phyloP scores from a whole-genome alignment of 106 monocot genomes.

The Ottelia alismoides region DNA sequence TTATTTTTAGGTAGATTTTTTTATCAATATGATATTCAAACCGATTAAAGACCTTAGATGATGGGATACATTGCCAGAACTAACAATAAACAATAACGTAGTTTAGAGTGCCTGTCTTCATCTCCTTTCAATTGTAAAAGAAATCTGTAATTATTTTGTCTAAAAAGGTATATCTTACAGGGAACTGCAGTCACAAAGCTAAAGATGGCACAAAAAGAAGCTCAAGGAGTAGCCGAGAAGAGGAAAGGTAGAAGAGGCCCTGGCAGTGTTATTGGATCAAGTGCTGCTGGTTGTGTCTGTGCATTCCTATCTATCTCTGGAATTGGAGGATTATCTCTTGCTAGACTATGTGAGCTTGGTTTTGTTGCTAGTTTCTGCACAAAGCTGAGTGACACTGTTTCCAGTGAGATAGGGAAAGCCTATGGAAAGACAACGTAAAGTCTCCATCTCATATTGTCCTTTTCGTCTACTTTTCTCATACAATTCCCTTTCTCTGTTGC shows the following conservation, averaged over 20 bases:
- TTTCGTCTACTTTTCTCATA: no score
- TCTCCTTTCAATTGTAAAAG: no score
- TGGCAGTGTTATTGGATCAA: conserved; percentile 91
- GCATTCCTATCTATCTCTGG: conserved; percentile 68
- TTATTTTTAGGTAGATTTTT: no score
- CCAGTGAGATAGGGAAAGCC: conserved; percentile 97
- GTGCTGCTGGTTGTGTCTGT: conserved; percentile 78
- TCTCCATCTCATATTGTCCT: no score
- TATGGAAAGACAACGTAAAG: conserved; percentile 88
- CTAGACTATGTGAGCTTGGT: conserved; percentile 59
- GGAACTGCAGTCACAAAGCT: conserved; percentile 84
- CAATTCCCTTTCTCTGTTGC: no score
- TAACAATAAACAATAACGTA: no score
- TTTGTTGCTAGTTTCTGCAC: conserved; percentile 96
- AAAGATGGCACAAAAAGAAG: conserved; percentile 84
- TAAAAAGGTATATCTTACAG: no score
- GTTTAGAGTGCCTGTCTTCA: no score
- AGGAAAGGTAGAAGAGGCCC: conserved; percentile 87
- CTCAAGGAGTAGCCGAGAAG: conserved; percentile 88
- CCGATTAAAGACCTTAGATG: no score
- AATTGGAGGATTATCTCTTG: conserved; percentile 35
- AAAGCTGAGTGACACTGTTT: conserved; percentile 90
- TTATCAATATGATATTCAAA: no score
- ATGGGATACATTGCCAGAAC: no score
- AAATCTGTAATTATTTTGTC: no score